Evolutionary conservation across 2,329 filamentous ascomycete genomes (phyloP).

Genomic region (Pseudonectria foliicola): DNA sequence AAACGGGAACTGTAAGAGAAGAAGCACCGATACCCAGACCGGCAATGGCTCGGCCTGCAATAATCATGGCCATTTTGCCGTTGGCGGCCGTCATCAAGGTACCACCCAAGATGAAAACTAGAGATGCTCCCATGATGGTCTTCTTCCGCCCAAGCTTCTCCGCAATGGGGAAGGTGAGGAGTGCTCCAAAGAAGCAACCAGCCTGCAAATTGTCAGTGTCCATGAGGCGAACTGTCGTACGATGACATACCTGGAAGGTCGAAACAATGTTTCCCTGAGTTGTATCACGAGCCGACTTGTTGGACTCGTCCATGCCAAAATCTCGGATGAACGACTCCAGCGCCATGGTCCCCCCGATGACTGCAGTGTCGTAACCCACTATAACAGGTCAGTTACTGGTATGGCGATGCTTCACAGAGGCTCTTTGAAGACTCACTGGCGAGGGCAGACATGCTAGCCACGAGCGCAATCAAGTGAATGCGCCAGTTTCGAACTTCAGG

Average conservation of each 20-base stretch:
- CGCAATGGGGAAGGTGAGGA: constrained; percentile 47
- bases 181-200: constrained; percentile 46
- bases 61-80: constrained; percentile 45
- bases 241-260: constrained; percentile 31
- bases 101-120: constrained; percentile 42
- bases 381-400: constrained; percentile 7
- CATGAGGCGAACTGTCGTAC: no score
- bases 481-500: constrained; percentile 28
- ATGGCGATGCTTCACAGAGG: no score
- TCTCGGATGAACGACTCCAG: constrained; percentile 15
- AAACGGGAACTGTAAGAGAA: constrained; percentile 48
- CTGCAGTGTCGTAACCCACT: constrained; percentile 20
- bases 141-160: constrained; percentile 46
- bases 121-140: constrained; percentile 43
- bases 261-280: constrained; percentile 25
- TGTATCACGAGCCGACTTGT: constrained; percentile 6
- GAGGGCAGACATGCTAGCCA: constrained; percentile 27
- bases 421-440: constrained; percentile 18
- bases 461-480: constrained; percentile 26
- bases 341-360: constrained; percentile 19
- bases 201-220: constrained; percentile 26
- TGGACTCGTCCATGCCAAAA: constrained; percentile 9
- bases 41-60: constrained; percentile 45
- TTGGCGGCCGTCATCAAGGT: constrained; percentile 40
- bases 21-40: constrained; percentile 44